A percentile compares a stretch with the other conserved stretches of the same genome.
Conservation (phyloP, 441 rosid species). For the Hypseocharis bilobata region DNA sequence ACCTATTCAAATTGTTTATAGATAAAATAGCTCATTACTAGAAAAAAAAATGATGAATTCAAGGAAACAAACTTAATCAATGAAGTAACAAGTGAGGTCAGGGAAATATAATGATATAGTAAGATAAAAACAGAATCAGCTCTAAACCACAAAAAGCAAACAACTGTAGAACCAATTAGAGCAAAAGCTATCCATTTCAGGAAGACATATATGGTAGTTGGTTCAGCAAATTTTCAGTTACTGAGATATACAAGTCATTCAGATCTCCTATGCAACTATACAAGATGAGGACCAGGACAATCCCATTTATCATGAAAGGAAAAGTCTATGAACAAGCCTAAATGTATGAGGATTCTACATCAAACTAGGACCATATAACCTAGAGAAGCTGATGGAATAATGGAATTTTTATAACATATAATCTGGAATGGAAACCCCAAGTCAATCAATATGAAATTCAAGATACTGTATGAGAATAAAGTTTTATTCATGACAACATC, state of each 20-base stretch:
- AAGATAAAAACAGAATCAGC: background rate
- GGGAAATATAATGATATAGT: background rate
- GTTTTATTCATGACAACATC: background rate
- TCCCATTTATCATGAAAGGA: background rate
- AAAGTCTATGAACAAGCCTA: background rate
- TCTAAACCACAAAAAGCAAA: background rate
- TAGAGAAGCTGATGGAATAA: background rate
- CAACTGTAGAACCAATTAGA: background rate
- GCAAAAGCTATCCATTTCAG: background rate
- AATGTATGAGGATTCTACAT: background rate
- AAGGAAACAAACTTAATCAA: background rate
- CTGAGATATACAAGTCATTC: background rate
- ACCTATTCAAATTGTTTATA: conserved; percentile 33
- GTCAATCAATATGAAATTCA: background rate
- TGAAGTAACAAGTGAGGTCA: background rate
- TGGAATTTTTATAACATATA: too few relatives aligned
- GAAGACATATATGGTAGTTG: background rate
- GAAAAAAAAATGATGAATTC: background rate
- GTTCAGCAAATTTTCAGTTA: background rate
- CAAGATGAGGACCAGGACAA: background rate
- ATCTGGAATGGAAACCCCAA: background rate
- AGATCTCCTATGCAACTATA: background rate
- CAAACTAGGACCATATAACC: background rate
- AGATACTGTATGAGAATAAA: background rate
- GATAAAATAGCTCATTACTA: conserved; percentile 6